Percentiles rank a stretch among this genome's conserved stretches.
Conservation (phyloP, 2,329 filamentous ascomycete species). For the Apiospora arundinis region DNA sequence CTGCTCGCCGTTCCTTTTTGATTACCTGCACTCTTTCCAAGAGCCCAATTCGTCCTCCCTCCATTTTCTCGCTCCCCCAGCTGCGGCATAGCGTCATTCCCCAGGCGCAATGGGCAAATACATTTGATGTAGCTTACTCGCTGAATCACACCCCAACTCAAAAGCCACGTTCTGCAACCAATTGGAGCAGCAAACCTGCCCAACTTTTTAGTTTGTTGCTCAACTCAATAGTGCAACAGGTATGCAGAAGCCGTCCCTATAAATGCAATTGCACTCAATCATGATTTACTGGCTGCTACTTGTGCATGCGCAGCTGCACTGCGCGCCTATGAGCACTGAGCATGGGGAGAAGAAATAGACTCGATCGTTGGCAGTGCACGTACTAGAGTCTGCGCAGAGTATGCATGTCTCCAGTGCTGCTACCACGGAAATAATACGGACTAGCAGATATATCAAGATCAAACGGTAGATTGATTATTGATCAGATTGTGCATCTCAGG, state of each 20-base stretch:
- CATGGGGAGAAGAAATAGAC: too few species aligned
- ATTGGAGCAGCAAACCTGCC: conserved; percentile 1
- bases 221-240: background rate
- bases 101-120: background rate
- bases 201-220: background rate
- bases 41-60: too few species aligned
- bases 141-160: background rate
- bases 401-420: too few species aligned
- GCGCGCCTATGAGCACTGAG: too few species aligned
- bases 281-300: too few species aligned
- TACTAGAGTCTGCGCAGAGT: too few species aligned
- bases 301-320: too few species aligned
- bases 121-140: background rate
- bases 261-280: too few species aligned
- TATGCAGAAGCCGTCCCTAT: background rate
- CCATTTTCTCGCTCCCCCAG: too few species aligned
- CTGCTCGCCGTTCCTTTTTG: too few species aligned
- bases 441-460: background rate
- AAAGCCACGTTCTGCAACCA: conserved; percentile 5
- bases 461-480: background rate
- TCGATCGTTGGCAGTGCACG: too few species aligned
- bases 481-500: conserved; percentile 3
- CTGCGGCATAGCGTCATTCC: background rate
- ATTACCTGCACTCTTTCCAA: too few species aligned
- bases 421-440: background rate